These are phyloP conservation scores for Alternaria ventricosa DNA, from an alignment of 2,329 filamentous ascomycete species.

Conservation along the genomic window DNA sequence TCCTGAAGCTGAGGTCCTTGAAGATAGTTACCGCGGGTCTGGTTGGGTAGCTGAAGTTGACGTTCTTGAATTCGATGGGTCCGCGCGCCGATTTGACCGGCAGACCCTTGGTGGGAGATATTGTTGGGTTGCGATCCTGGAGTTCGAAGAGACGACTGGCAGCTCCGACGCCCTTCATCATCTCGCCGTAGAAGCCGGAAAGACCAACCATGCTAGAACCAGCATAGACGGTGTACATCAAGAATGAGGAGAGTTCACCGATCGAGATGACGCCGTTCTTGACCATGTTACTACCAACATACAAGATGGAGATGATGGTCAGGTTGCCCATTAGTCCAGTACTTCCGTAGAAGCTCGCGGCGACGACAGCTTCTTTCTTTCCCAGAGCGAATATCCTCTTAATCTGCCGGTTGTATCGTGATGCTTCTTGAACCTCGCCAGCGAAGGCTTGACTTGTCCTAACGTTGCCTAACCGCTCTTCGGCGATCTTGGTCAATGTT, in stretches of 20 bases:
- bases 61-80: conserved; percentile 83
- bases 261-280: conserved; percentile 84
- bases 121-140: conserved; percentile 85
- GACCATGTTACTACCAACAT: conserved; percentile 90
- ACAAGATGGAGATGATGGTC: conserved; percentile 89
- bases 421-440: conserved; percentile 87
- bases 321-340: conserved; percentile 95
- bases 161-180: conserved; percentile 98
- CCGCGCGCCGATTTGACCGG: conserved; percentile 85
- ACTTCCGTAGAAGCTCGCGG: conserved; percentile 84
- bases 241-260: conserved; percentile 91
- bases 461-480: conserved; percentile 96
- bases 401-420: conserved; percentile 90
- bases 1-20: conserved; percentile 84
- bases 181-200: conserved; percentile 94
- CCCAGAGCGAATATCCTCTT: conserved; percentile 91
- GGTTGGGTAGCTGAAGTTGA: conserved; percentile 91
- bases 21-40: conserved; percentile 92
- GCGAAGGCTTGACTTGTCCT: conserved; percentile 96
- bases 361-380: conserved; percentile 83
- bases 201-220: conserved; percentile 90
- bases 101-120: conserved; percentile 82
- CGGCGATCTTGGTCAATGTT: conserved; percentile 92
- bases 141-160: conserved; percentile 96
- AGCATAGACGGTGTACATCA: conserved; percentile 95